Conservation (phyloP, 805 yeast species). For the Hermanozyma aechmeae region DNA sequence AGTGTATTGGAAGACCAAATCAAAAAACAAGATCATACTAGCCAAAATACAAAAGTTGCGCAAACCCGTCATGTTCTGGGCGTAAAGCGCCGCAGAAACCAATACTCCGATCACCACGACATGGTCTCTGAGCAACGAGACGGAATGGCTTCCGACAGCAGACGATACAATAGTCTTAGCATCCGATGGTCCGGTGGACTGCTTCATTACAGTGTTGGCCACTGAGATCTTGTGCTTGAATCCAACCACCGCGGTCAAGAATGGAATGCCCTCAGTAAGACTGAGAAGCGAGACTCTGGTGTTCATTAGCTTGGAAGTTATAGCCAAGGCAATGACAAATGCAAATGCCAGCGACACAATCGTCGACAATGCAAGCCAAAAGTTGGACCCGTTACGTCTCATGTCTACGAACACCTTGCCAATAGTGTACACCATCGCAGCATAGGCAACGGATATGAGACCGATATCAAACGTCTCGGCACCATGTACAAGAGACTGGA, state of each 20-base stretch:
- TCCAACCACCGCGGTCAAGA: slow-evolving; percentile 85
- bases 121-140: slow-evolving; percentile 65
- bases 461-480: slow-evolving; percentile 84
- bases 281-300: slow-evolving; percentile 61
- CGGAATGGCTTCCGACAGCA: slow-evolving; percentile 33
- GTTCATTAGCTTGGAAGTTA: slow-evolving; percentile 47
- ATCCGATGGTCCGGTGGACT: slow-evolving; percentile 24
- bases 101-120: slow-evolving; percentile 64
- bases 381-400: slow-evolving; percentile 70
- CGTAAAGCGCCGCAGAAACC: slow-evolving; percentile 53
- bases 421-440: slow-evolving; percentile 83
- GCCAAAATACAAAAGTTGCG: slow-evolving; percentile 73
- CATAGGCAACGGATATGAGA: slow-evolving; percentile 69
- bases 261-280: slow-evolving; percentile 86
- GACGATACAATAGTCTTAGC: slow-evolving; percentile 34
- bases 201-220: slow-evolving; percentile 48
- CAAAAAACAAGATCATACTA: slow-evolving; percentile 60
- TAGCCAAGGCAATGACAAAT: slow-evolving; percentile 62
- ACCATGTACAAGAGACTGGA: slow-evolving; percentile 42
- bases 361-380: slow-evolving; percentile 80
- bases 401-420: slow-evolving; percentile 66
- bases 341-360: slow-evolving; percentile 75
- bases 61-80: slow-evolving; percentile 61
- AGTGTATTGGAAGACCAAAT: slow-evolving; percentile 64
- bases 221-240: slow-evolving; percentile 76